Evolutionary conservation across 352 stramenopile species (phyloP), one percentile per base, ranked within the genome.

Genomic region (Lagenidium sp.): DNA sequence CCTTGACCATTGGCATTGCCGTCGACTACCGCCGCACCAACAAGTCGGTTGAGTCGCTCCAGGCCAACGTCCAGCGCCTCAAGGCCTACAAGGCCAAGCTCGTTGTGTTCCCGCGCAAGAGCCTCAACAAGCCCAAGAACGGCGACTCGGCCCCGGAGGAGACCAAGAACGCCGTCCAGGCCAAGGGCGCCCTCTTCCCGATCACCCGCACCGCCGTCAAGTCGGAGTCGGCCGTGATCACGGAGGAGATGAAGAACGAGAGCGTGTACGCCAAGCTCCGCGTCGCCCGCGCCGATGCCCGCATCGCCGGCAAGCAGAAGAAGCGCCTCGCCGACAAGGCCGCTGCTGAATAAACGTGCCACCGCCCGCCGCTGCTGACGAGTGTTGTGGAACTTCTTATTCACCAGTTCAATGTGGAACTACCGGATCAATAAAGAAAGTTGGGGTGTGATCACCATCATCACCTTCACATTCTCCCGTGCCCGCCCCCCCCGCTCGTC

Each of bases 1-100:
- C 97, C 19, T 73, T 89, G 41, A 97, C 94, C 53, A 95, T 99
- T 57, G 97, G 97, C 58, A 98, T 99, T 62, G 78, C 95, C 47
- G 96, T 99, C 10, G 97, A 99, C 81, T 88, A 95, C 69, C 94
- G 97, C 52, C 90, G 97, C 59, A 97, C 76, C 52, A 99, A 99
- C 95, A 96, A 97, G 69, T 98, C 75, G 58, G 82, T 98, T 13
- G 95, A 98, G 68, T 96, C 85, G 51, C 77, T 95, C 41, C 83
- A 96, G 68, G 80, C 85, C 21, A 99, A 99, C 76, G 96, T 99
- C 47, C 84, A 97, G 57, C 94, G 97, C 66, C 87, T 99, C 42
- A 97, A 98, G 80, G 91, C 95, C 50, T 99, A 99, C 95, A 98
- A 98, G 80, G 71, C 76, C 45, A 98, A 98, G 64, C 82, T 99